Base-by-base conservation (phyloP, 768 basidiomycete genomes). In the Phlebiopsis gigantea region DNA sequence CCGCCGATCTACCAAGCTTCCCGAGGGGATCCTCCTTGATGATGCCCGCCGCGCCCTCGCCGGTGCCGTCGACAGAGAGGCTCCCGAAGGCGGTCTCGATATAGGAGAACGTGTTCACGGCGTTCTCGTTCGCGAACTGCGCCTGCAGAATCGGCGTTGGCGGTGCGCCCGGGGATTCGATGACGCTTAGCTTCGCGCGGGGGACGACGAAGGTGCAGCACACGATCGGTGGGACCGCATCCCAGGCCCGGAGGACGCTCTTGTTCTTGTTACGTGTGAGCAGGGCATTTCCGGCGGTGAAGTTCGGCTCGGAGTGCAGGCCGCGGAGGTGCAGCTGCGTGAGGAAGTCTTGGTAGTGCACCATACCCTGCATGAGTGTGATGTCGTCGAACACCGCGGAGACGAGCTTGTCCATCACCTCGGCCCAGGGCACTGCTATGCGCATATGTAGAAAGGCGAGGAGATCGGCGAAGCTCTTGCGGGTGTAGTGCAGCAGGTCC, bases 341-440 rank as follows among this genome's bases (percentile, higher is more conserved):
- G 48, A 71, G 76, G 49, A 84, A 64, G 42, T 84, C 81, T 56
- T 82, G 79, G 57, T 73, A 72, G 56, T 73, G 68, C 43, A 69
- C 65, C 21, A 60, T 66, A 30, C 60, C 70, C 50, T 70, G 62
- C 12, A 66, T 56, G 44, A 70, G 58, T 19, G 59, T 59, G n/a
- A 34, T 19, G 56, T 72, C 69, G 29, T 52, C 39, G 48, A 63
- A 42, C 41, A 61, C 44, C 69, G 72, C 62, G 17, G 57, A 46
- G 14, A 71, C 57, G 56, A 75, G 73, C 34, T 50, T 57, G 8
- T 62, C 59, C 71, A 86, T 74, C 9, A 72, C 67, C 22, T 66
- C 56, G 0, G 25, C 49, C 85, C 85, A 86, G 44, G 77, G 67
- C 1, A 63, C 65, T 2, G 62, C 71, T 67, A 21, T 65, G 66